Evolutionary conservation across 306 rosid species (phyloP).

Genomic region (Parietaria judaica): DNA sequence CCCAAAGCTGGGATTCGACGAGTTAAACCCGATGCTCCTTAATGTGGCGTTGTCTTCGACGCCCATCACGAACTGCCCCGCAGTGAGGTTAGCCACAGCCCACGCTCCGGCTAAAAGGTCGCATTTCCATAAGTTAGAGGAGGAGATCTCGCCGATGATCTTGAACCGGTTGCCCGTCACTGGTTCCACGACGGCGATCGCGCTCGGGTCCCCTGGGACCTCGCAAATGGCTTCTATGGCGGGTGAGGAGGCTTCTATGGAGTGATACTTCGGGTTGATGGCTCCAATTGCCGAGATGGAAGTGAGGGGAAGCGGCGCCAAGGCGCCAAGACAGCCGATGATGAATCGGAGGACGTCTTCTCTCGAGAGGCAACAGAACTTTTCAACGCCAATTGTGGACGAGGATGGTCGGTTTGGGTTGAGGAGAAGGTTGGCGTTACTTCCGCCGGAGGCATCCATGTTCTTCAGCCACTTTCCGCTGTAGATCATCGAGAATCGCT

Average conservation of each 20-base stretch:
- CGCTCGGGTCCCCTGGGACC: slow-evolving; percentile 68
- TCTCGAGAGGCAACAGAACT: slow-evolving; percentile 83
- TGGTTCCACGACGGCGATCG: slow-evolving; percentile 69
- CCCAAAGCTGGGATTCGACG: slow-evolving; percentile 50
- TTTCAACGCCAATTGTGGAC: slow-evolving; percentile 40
- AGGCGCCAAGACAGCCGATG: slow-evolving; percentile 94
- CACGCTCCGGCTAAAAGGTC: slow-evolving; percentile 82
- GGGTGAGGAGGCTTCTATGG: slow-evolving; percentile 55
- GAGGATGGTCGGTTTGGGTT: slow-evolving; percentile 47
- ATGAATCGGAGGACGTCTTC: slow-evolving; percentile 95
- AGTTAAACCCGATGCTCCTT: slow-evolving; percentile 66
- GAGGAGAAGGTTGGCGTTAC: slow-evolving; percentile 41
- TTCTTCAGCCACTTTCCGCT: slow-evolving; percentile 90
- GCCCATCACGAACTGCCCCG: slow-evolving; percentile 97
- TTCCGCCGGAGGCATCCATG: slow-evolving; percentile 46
- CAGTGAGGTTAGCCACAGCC: slow-evolving; percentile 84
- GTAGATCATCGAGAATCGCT: slow-evolving; percentile 83
- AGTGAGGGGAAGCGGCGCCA: slow-evolving; percentile 92
- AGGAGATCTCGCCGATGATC: slow-evolving; percentile 92
- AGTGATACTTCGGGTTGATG: slow-evolving; percentile 61
- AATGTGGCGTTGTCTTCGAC: slow-evolving; percentile 70
- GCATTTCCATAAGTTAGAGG: slow-evolving; percentile 89
- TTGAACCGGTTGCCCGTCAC: slow-evolving; percentile 36
- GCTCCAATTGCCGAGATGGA: slow-evolving; percentile 66
- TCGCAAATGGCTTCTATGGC: slow-evolving; percentile 54